Base-by-base conservation (phyloP, 2,329 filamentous ascomycete species). In the Xylariaceae sp. region DNA sequence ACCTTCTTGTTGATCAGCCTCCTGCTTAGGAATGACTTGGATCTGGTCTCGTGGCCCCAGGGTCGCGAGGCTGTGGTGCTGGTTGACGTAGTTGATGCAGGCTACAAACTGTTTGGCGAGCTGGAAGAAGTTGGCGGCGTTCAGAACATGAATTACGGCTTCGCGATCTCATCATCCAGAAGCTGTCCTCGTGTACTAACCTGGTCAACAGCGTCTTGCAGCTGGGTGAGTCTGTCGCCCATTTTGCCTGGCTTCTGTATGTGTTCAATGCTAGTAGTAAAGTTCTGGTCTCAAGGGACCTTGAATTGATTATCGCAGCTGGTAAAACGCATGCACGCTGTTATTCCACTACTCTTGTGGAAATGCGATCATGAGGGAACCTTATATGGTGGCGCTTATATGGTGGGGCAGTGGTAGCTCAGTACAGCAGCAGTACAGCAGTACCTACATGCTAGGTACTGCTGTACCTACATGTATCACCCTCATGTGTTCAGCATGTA, bases 121-220 rank as follows among this genome's bases (percentile, higher is more conserved):
- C 81, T 85, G 44, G 34, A 15, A 24, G 52, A 12, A 49, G 38
- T 19, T 29, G 37, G 46, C 40, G 52, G 42, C 26, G 16, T 28
- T 28, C 12, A 9, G 5, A 14, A 24, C 31, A 14, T 18, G 4
- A 11, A 23, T n/a, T n/a, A n/a, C n/a, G n/a, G n/a, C n/a, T n/a
- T n/a, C n/a, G n/a, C n/a, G n/a, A n/a, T n/a, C n/a, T n/a, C n/a
- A n/a, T n/a, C n/a, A n/a, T n/a, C n/a, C n/a, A n/a, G n/a, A n/a
- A n/a, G n/a, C n/a, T n/a, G n/a, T n/a, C n/a, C n/a, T n/a, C 29
- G 11, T 9, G 26, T 29, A 46, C 63, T 23, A 66, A 86, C 85
- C 73, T 88, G 80, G 56, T 92, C 86, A 44, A 90, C 77, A 62
- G 85, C 82, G 67, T 92, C 85, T 64, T 94, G 87, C 41, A 92